These are phyloP conservation scores for Fusarium sp. DNA, from an alignment of 2,329 filamentous ascomycete genomes.

Conservation along the genomic window DNA sequence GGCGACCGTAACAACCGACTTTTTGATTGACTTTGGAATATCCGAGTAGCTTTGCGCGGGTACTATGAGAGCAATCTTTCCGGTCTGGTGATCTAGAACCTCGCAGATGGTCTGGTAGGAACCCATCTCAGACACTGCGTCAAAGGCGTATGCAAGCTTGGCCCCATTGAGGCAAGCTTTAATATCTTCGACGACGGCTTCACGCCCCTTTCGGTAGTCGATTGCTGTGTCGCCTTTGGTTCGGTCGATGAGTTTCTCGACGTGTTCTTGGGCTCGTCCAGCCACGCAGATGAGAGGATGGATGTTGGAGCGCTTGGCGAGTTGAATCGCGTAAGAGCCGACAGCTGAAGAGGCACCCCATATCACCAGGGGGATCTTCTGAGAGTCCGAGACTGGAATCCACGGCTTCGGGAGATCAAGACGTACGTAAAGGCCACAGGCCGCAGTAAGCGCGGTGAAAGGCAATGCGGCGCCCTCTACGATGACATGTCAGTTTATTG, in stretches of 20 bases:
- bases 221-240: constrained; percentile 26
- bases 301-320: constrained; percentile 22
- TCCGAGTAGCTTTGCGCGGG: constrained; percentile 28
- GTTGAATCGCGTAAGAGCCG: constrained; percentile 22
- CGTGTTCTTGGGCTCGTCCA: constrained; percentile 22
- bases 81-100: constrained; percentile 4
- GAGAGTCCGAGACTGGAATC: neutral
- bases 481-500: neutral
- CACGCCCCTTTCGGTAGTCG: constrained; percentile 20
- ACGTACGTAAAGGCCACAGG: constrained; percentile 12
- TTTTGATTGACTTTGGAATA: constrained; percentile 24
- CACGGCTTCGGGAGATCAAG: constrained; percentile 13
- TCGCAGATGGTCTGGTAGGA: constrained; percentile 34
- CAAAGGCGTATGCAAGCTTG: constrained; percentile 20
- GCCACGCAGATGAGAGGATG: constrained; percentile 33
- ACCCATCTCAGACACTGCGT: constrained; percentile 26
- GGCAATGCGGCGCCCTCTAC: constrained; percentile 25
- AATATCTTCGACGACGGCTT: neutral
- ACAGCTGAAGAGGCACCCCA: constrained; percentile 35
- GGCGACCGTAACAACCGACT: constrained; percentile 23
- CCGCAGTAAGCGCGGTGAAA: constrained; percentile 22
- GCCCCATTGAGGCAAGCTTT: neutral
- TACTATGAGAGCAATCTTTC: constrained; percentile 24
- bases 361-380: constrained; percentile 8
- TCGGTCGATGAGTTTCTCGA: constrained; percentile 17